Conservation (phyloP, 2,329 filamentous ascomycete genomes). For the Dactylonectria macrodidyma region DNA sequence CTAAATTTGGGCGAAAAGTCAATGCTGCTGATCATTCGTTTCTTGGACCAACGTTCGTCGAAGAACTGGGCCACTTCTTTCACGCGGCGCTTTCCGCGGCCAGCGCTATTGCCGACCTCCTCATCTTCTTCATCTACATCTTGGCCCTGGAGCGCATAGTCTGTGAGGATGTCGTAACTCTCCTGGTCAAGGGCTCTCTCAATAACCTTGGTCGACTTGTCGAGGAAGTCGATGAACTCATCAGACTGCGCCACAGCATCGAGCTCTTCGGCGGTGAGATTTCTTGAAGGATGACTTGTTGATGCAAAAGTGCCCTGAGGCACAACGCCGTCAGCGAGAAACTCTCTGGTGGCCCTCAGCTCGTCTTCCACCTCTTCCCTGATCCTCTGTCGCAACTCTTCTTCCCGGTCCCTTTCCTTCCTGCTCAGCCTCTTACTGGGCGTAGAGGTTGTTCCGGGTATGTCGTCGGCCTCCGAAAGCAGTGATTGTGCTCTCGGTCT, state of each 20-base stretch:
- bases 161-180: constrained; percentile 90
- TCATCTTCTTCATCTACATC: constrained; percentile 88
- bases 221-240: constrained; percentile 95
- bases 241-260: constrained; percentile 91
- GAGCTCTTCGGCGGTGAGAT: constrained; percentile 87
- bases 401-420: constrained; percentile 85
- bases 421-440: constrained; percentile 83
- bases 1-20: constrained; percentile 97
- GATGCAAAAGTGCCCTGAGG: constrained; percentile 42
- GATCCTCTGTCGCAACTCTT: constrained; percentile 88
- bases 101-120: constrained; percentile 77
- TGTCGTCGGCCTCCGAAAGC: constrained; percentile 74
- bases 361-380: constrained; percentile 95
- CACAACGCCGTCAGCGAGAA: constrained; percentile 62
- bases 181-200: constrained; percentile 95
- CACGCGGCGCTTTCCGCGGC: constrained; percentile 80
- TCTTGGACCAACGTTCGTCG: constrained; percentile 96
- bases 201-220: constrained; percentile 96
- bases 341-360: constrained; percentile 79
- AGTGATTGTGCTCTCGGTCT: constrained; percentile 59
- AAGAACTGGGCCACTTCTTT: constrained; percentile 95
- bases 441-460: constrained; percentile 67
- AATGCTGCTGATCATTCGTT: constrained; percentile 95
- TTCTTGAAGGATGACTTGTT: constrained; percentile 82
- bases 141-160: constrained; percentile 88